Evolutionary conservation across 495 filamentous ascomycete species (phyloP), one percentile per base, ranked within the genome.

Genomic region (Podospora pseudopauciseta): DNA sequence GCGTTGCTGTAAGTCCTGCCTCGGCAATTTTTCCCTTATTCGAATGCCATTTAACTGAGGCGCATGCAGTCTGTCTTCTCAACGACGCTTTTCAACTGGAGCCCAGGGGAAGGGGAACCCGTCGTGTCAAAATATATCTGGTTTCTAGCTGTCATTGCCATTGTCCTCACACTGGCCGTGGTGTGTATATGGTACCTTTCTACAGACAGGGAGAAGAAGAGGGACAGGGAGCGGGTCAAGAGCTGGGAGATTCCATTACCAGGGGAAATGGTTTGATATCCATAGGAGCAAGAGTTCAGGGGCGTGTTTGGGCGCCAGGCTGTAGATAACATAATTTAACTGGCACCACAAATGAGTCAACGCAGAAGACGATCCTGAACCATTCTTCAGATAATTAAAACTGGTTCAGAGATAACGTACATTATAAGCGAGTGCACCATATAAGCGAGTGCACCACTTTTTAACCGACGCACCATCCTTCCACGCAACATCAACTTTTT

Each of bases 81-180:
- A 4, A 69, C 68, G 2, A 34, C 68, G 0, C 0, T 69, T 0
- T 69, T 69, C 34, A 66, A 69, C 44, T 69, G 63, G 63, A 23
- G 59, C 26, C 57, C 63, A 4, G 11, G 32, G 13, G 68, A 69
- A n/a, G 68, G 63, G 2, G 58, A 69, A 15, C 44, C 63, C 13
- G 59, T 69, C n/a, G 55, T 69, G 3, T 69, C 68, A 5, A 49
- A 58, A 0, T 63, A 66, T 39, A 66, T 69, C 32, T 69, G 68
- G 68, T 28, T 69, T 39, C 58, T 66, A 4, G 4, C 66, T 19
- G 68, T 53, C 18, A 19, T 69, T 18, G 65, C 68, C 2, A 15
- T 58, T 2, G 58, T 60, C 1, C 49, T 69, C 4, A 66, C 68
- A 2, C 19, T 26, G 3, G 5, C 66, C 5, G 66, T 64, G 0